Conservation (phyloP, 495 filamentous ascomycete genomes). For the Penicillium cinerascens region DNA sequence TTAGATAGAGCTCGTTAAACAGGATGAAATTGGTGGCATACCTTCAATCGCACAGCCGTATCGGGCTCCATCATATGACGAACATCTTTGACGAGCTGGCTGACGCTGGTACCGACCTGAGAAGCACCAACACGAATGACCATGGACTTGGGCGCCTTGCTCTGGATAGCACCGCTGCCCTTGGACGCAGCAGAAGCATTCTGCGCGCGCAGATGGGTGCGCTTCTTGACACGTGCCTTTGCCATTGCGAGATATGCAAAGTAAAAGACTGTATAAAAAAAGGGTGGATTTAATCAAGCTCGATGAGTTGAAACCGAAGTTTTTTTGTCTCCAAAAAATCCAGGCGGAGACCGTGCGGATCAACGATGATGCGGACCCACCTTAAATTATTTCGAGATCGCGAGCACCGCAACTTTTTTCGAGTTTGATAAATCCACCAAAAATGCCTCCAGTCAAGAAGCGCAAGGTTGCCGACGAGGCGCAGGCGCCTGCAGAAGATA, state of each 20-base stretch:
- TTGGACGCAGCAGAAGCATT: constrained; percentile 55
- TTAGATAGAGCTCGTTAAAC: constrained; percentile 3
- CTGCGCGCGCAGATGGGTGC: constrained; percentile 71
- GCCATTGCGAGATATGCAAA: constrained; percentile 57
- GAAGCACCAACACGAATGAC: constrained; percentile 95
- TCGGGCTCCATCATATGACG: constrained; percentile 92
- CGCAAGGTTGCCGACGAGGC: constrained; percentile 31
- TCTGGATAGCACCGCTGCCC: constrained; percentile 46
- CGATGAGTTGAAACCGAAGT: constrained; percentile 15
- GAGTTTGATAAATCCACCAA: constrained; percentile 11
- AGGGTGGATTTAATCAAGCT: constrained; percentile 11
- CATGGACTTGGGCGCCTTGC: constrained; percentile 86
- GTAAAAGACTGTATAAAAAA: constrained; percentile 1
- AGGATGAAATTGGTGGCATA: constrained; percentile 17
- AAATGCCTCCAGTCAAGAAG: constrained; percentile 37
- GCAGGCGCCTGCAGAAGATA: constrained; percentile 8
- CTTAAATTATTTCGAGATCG: constrained; percentile 30
- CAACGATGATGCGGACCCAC: constrained; percentile 37
- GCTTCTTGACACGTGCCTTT: constrained; percentile 78
- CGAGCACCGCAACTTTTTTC: constrained; percentile 8
- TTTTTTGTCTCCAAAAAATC: constrained; percentile 40
- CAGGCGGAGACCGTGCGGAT: constrained; percentile 35
- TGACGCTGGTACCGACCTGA: constrained; percentile 87
- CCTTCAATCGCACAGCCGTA: constrained; percentile 78
- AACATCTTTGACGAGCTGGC: constrained; percentile 88